phyloP scores from a whole-genome alignment of 345 rosid species.

The Euclidium syriacum region DNA sequence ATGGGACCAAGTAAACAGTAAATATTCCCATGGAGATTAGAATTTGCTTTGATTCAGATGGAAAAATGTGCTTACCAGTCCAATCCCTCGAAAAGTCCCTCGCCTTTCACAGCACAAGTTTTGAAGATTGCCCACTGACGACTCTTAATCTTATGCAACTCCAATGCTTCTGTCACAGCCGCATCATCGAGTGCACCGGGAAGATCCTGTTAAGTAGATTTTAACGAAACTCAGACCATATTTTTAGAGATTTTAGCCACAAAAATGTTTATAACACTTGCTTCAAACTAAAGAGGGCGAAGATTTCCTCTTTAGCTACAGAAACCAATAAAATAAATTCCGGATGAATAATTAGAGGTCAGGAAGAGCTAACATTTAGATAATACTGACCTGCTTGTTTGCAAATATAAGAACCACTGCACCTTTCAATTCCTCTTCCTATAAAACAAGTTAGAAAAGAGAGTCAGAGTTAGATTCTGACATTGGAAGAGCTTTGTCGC shows the following conservation, averaged over 20 bases:
- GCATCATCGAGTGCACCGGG: slow-evolving; percentile 66
- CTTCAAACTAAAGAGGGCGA: slow-evolving; percentile 15
- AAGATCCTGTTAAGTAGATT: slow-evolving; percentile 32
- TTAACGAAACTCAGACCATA: slow-evolving; percentile 1
- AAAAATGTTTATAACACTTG: neutral
- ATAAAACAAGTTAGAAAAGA: neutral
- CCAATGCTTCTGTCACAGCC: slow-evolving; percentile 53
- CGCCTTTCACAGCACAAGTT: slow-evolving; percentile 62
- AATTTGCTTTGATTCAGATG: no score
- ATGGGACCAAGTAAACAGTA: no score
- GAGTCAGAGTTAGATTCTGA: neutral
- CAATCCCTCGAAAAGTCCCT: slow-evolving; percentile 61
- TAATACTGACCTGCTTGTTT: slow-evolving; percentile 47
- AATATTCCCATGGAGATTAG: no score
- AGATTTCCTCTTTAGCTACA: slow-evolving; percentile 8
- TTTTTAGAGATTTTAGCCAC: neutral
- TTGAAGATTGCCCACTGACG: slow-evolving; percentile 64
- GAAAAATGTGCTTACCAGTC: slow-evolving; percentile 48
- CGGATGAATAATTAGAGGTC: slow-evolving; percentile 18
- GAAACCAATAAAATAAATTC: neutral
- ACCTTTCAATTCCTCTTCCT: slow-evolving; percentile 57
- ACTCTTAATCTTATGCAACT: slow-evolving; percentile 57
- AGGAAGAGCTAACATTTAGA: neutral
- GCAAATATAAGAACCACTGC: slow-evolving; percentile 53
- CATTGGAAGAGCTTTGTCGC: neutral